Conservation (phyloP, 2,329 filamentous ascomycete species). For the Thielaviopsis punctulata region DNA sequence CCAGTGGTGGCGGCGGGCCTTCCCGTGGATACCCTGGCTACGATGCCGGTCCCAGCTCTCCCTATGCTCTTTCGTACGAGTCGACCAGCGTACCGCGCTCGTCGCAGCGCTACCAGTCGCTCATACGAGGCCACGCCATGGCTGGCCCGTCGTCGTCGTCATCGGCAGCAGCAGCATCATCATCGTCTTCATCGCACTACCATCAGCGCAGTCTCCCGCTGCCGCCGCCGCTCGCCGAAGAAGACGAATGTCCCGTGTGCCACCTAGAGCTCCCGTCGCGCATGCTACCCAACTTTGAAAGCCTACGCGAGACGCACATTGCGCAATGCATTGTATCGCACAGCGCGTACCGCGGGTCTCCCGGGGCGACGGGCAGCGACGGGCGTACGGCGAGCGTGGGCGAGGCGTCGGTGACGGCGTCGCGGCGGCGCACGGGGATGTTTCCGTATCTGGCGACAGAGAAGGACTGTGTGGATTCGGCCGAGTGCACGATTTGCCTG, state of each 20-base stretch:
- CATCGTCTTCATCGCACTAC: constrained; percentile 17
- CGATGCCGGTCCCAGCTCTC: not conserved
- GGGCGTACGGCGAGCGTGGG: not conserved
- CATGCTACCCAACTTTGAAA: constrained; percentile 34
- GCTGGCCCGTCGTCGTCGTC: constrained; percentile 19
- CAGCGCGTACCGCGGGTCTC: constrained; percentile 25
- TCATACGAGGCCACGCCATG: constrained; percentile 15
- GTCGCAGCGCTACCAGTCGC: constrained; percentile 16
- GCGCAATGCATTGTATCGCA: constrained; percentile 37
- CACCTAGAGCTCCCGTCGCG: constrained; percentile 50
- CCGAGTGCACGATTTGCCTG: constrained; percentile 50
- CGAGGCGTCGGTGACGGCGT: constrained; percentile 18
- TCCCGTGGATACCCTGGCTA: constrained; percentile 11
- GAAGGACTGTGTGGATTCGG: constrained; percentile 50
- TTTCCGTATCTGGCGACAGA: constrained; percentile 48
- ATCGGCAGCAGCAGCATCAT: constrained; percentile 17
- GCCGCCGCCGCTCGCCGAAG: constrained; percentile 42
- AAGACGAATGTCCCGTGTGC: constrained; percentile 67
- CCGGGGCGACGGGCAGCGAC: not conserved
- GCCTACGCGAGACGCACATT: constrained; percentile 40
- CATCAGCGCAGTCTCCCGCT: constrained; percentile 24
- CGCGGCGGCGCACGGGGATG: constrained; percentile 40
- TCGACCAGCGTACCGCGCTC: constrained; percentile 4
- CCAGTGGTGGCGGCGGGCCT: too few species aligned
- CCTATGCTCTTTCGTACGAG: constrained; percentile 11